Conservation (phyloP, 2,329 filamentous ascomycete species). For the Helotiales sp. region DNA sequence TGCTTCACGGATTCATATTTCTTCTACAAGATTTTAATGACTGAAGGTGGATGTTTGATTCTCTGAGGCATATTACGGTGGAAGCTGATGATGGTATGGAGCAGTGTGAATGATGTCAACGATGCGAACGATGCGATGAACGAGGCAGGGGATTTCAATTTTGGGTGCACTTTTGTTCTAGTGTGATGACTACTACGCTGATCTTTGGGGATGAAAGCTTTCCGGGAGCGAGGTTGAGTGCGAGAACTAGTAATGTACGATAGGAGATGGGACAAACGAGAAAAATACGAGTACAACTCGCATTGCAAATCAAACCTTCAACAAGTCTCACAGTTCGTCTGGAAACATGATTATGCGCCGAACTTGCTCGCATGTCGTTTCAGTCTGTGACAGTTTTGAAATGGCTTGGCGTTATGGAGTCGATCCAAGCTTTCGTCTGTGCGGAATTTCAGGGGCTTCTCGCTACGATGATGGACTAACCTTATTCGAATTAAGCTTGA, state of each 20-base stretch:
- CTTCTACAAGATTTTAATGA: constrained; percentile 19
- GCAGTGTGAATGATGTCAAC: background rate
- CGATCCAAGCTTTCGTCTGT: background rate
- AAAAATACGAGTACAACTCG: constrained; percentile 1
- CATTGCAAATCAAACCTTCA: background rate
- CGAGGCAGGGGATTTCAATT: constrained; percentile 10
- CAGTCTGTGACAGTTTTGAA: constrained; percentile 16
- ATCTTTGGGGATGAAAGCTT: constrained; percentile 10
- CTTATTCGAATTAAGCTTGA: too few species aligned
- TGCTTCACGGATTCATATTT: constrained; percentile 13
- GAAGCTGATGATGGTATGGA: constrained; percentile 7
- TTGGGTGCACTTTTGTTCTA: constrained; percentile 11
- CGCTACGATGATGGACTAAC: background rate
- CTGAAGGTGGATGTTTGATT: constrained; percentile 14
- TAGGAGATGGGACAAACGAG: constrained; percentile 1
- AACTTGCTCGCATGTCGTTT: constrained; percentile 4
- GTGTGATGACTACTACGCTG: constrained; percentile 6
- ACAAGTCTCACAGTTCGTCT: background rate
- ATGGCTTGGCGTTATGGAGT: constrained; percentile 6
- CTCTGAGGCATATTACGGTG: constrained; percentile 3
- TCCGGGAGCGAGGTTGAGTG: background rate
- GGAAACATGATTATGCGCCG: background rate
- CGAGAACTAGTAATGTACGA: constrained; percentile 12
- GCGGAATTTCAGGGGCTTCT: constrained; percentile 4
- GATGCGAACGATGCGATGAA: constrained; percentile 10